These are phyloP conservation scores for Hypoxylon fuscum DNA, from an alignment of 495 filamentous ascomycete species.

Conservation along the genomic window DNA sequence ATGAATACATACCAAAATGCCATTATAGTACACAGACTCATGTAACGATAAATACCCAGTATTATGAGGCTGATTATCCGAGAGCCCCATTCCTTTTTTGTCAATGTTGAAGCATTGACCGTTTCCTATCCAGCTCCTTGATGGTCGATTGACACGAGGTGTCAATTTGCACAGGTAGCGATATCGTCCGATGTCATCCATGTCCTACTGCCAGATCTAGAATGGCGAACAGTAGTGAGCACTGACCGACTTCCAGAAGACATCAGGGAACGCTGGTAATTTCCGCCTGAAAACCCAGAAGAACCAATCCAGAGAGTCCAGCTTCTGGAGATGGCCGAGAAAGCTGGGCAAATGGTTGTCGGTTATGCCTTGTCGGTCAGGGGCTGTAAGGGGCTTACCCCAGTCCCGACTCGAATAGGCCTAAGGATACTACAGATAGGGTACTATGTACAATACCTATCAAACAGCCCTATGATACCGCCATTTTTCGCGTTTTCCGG, in stretches of 20 bases:
- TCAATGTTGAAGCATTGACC: conserved; percentile 1
- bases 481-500: no score
- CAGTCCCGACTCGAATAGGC: conserved; percentile 9
- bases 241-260: conserved; percentile 17
- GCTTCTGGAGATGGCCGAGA: conserved; percentile 20
- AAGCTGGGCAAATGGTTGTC: no score
- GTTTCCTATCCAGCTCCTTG: conserved; percentile 18
- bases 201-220: conserved; percentile 27
- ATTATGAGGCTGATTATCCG: conserved; percentile 6
- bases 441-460: not conserved
- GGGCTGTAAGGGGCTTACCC: conserved; percentile 21
- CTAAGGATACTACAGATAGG: conserved; percentile 17
- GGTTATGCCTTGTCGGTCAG: conserved; percentile 14
- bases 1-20: conserved; percentile 6
- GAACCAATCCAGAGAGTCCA: conserved; percentile 37
- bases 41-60: no score
- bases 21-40: not conserved
- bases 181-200: conserved; percentile 30
- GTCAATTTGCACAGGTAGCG: conserved; percentile 17
- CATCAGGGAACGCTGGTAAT: conserved; percentile 27
- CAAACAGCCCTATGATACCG: conserved; percentile 19
- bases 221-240: conserved; percentile 9
- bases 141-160: conserved; percentile 28
- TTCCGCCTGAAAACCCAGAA: conserved; percentile 19
- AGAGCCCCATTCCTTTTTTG: not conserved